These are phyloP conservation scores for Aspergillus sp. DNA, from an alignment of 2,329 filamentous ascomycete genomes.

Conservation along the genomic window DNA sequence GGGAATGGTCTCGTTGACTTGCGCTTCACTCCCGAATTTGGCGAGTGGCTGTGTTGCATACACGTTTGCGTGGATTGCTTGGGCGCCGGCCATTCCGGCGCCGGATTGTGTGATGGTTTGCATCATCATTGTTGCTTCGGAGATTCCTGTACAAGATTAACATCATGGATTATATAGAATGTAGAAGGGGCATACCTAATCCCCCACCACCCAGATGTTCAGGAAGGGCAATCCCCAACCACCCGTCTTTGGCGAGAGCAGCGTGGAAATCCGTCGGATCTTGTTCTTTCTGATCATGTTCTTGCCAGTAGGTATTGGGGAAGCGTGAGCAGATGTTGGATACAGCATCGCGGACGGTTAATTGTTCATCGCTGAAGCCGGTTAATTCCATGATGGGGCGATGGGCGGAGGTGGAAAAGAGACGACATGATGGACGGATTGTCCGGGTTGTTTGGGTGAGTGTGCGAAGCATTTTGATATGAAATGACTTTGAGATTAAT, in stretches of 20 bases:
- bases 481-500: not conserved
- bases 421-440: not conserved
- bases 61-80: conserved; percentile 54
- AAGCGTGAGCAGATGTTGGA: conserved; percentile 65
- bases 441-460: not conserved
- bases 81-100: conserved; percentile 68
- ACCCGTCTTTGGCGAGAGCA: conserved; percentile 68
- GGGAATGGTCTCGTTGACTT: conserved; percentile 61
- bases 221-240: conserved; percentile 75
- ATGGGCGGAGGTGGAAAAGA: conserved; percentile 29
- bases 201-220: conserved; percentile 70
- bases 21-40: conserved; percentile 63
- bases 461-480: not conserved
- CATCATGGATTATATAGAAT: not conserved
- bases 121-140: conserved; percentile 82
- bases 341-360: conserved; percentile 68
- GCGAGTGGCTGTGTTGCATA: conserved; percentile 65
- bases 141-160: conserved; percentile 46
- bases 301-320: conserved; percentile 69
- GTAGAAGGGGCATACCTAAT: conserved; percentile 41
- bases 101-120: conserved; percentile 72
- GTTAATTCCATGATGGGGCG: conserved; percentile 63
- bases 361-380: conserved; percentile 67
- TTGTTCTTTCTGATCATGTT: conserved; percentile 63
- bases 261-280: conserved; percentile 74